Evolutionary conservation across 257 asterid species (phyloP), one percentile per base, ranked within the genome.

Genomic region (Marsdenia floribunda): DNA sequence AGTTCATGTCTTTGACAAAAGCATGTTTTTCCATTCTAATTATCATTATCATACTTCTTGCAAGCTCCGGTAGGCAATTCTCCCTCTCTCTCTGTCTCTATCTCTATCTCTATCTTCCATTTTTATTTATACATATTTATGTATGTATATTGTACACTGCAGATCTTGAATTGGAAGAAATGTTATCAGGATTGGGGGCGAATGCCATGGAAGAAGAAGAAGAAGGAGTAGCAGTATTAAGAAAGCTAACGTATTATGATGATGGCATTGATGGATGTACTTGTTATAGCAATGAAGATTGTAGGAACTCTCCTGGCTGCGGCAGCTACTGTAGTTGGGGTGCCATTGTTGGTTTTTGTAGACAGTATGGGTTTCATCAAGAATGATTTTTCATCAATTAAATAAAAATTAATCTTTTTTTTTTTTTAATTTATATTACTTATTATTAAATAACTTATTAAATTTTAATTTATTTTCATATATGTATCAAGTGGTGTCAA

Each of bases 261-360:
- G 47, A 16, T 21, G 5, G 0, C 15, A 26, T 70, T 70, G 74
- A 70, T 50, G 74, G 74, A 16, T 70, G 74, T 7, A 57, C 61
- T 15, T 70, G 74, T 50, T 70, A 70, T 4, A 70, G 63, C 19
- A 38, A 70, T 50, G 46, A 50, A 24, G 74, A 70, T 18, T 70
- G 74, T 38, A 70, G 15, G 63, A 70, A 70, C 74, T 26, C 24
- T 19, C 63, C 63, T 26, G 74, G 74, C 14, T 70, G 74, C 9
- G 74, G 74, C 4, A 70, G 46, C 74, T 70, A 24, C 29, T 70
- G 74, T 35, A 70, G 47, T 50, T 49, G 21, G 24, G 55, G 42
- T 70, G 63, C 5, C 22, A n/a, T 49, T 26, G 40, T 70, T 70
- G 74, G 74, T 22, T 13, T 50, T 5, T 70, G 74, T 29, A 70